Base-by-base conservation (phyloP, 2,329 filamentous ascomycete species). In the Curvularia verruculosa region DNA sequence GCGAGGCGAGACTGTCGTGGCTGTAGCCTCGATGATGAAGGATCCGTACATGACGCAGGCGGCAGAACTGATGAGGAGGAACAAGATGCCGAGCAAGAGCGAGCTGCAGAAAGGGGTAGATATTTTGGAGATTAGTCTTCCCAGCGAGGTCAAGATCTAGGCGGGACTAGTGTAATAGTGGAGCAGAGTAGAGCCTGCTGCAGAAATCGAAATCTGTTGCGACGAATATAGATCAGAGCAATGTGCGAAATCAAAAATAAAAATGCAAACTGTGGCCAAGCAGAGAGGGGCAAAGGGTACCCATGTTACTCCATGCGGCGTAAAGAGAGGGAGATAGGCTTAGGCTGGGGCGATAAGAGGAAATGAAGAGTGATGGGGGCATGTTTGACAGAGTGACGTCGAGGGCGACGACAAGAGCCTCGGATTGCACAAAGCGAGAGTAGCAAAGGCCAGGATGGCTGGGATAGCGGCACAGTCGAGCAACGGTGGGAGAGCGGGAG, bases 11-110 rank as follows among this genome's bases (percentile, higher is more conserved):
- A 89, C 87, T 0, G 88, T 97, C 1, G 90, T 97, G 12, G 95
- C 95, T 0, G 90, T 97, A 68, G 92, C 92, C 0, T 94, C 86
- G 56, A 97, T 97, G 92, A 88, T 89, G 63, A 87, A 87, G 79
- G 95, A 99, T 75, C 95, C 95, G 0, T 85, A 90, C 54, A 63
- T 66, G 61, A 64, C 58, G 23, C 91, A 97, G 79, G 84, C 84
- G 49, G 89, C 90, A 1, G 91, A 96, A 81, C 79, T 98, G 78
- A 96, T 98, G 91, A 83, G 88, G 58, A 81, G 86, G 62, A 86
- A 86, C 36, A 90, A 87, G 77, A 96, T 98, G 92, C 89, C 90
- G 1, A 83, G 80, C 52, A 97, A 96, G 86, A 86, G 80, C 60
- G 85, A 96, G 72, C 78, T 98, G 46, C 77, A 89, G 72, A 83